Percentiles rank a stretch among this genome's conserved stretches.
Conservation (phyloP, 2,329 filamentous ascomycete genomes). For the Ilyonectria mors-panacis region DNA sequence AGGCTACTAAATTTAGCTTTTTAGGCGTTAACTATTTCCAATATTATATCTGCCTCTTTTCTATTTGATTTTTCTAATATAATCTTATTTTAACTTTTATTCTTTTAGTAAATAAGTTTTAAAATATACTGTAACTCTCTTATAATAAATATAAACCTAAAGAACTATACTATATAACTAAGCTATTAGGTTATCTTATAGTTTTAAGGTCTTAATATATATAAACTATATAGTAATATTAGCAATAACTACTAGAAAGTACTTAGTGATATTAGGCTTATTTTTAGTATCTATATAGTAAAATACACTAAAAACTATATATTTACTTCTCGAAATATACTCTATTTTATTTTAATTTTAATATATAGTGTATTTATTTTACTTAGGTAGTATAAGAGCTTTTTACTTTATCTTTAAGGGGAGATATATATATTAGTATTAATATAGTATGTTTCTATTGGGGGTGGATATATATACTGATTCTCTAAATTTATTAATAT, state of each 20-base stretch:
- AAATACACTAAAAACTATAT: not conserved
- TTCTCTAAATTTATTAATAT: not conserved
- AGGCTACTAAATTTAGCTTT: not conserved
- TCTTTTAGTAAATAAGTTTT: conserved; percentile 1
- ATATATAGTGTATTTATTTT: not conserved
- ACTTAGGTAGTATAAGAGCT: not conserved
- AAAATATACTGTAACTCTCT: not conserved
- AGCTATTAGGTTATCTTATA: not conserved
- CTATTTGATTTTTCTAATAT: conserved; percentile 6
- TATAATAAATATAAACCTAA: conserved; percentile 1
- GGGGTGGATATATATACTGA: not conserved
- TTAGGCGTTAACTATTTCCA: conserved; percentile 4
- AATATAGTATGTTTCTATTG: conserved; percentile 3
- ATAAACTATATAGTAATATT: not conserved
- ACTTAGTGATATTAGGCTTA: not conserved
- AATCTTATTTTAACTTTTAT: not conserved
- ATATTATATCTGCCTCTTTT: no score
- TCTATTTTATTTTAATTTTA: conserved; percentile 1
- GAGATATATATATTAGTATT: conserved; percentile 5
- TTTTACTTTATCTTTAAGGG: not conserved
- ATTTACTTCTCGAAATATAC: not conserved
- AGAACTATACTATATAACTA: not conserved
- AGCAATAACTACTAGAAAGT: not conserved
- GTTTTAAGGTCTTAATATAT: not conserved
- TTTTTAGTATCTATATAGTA: not conserved